Evolutionary conservation across 2,329 filamentous ascomycete genomes (phyloP), one percentile per base, ranked within the genome.

Genomic region (Aurifilum marmelostoma): DNA sequence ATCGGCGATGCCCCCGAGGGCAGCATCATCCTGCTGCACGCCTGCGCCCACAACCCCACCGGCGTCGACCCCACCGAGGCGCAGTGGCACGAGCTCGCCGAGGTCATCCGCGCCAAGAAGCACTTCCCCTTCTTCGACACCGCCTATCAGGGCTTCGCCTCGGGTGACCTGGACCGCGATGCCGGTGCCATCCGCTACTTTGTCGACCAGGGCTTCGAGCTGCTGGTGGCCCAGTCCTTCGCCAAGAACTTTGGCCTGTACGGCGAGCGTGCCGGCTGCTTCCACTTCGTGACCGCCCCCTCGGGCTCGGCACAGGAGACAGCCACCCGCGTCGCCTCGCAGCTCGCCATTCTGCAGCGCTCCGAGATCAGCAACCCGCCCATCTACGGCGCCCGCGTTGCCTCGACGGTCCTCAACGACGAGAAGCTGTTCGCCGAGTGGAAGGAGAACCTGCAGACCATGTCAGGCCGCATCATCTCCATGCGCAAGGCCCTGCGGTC

Each of bases 111-210:
- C 75, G 80, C 88, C 76, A 93, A 91, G 82, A 88, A 88, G 72
- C 95, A 97, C 81, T 97, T 99, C 83, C 95, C 96, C 76, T 98
- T 99, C 88, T 98, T 99, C 82, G 96, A 99, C 85, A 93, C 89
- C 73, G 96, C 96, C 68, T 99, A 99, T 85, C 96, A 98, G 82
- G 95, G 96, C 68, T 99, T 99, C 79, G 96, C 96, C 3, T 97
- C 96, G 0, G 96, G 96, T 69, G 90, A 97, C 79, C 88, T 98
- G 27, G 85, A 87, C 74, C 88, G 89, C 71, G 96, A 99, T 79
- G 93, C 92, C 73, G 94, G 91, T 84, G 93, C 96, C n/a, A 91
- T 99, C 75, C 92, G 93, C 74, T 92, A 97, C 86, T 99, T 99
- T 77, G 85, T 97, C 76, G 91, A 95, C 77, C 91, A 97, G 79